Evolutionary conservation across 495 filamentous ascomycete species (phyloP), one percentile per base, ranked within the genome.

Genomic region (Annulohypoxylon bovei): DNA sequence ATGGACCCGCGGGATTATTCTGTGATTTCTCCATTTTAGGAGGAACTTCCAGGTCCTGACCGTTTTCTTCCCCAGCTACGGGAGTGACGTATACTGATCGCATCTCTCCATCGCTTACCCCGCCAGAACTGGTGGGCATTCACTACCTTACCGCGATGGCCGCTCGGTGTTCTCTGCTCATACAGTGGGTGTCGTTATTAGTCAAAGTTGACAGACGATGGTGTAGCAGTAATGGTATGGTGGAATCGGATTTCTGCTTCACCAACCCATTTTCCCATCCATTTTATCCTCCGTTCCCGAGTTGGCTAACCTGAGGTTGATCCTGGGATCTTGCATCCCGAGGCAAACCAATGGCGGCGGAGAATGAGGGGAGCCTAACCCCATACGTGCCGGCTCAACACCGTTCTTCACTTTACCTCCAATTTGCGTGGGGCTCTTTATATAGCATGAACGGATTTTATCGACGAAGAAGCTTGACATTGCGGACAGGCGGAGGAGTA

Each of bases 1-100:
- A 59, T 50, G 44, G 62, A 52, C 64, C 69, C 64, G 69, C 63
- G 69, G 58, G 58, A 72, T 72, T 67, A 71, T 71, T 67, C 39
- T 39, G 58, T 60, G 6, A 20, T 23, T 11, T 14, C 30, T 35
- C 50, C 20, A 7, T 56, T 39, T 39, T 52, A 37, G 49, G 55
- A 62, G 40, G 50, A 33, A 32, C 55, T 52, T 62, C 56, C 42
- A 66, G 61, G 60, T 33, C 54, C 35, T 67, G 37, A 47, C 52
- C 58, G 33, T 54, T 32, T 42, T 59, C 25, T n/a, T 8, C 23
- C 50, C 22, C 16, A 22, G 11, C n/a, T 40, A 6, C 32, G 22
- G 53, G 20, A 60, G 64, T 72, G 70, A 68, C 70, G 65, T 73
- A 62, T 22, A 50, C 23, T n/a, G 22, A 50, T 50, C 46, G 44